Base-by-base conservation (phyloP, 2,329 filamentous ascomycete species). In the Sclerotinia subarctica region DNA sequence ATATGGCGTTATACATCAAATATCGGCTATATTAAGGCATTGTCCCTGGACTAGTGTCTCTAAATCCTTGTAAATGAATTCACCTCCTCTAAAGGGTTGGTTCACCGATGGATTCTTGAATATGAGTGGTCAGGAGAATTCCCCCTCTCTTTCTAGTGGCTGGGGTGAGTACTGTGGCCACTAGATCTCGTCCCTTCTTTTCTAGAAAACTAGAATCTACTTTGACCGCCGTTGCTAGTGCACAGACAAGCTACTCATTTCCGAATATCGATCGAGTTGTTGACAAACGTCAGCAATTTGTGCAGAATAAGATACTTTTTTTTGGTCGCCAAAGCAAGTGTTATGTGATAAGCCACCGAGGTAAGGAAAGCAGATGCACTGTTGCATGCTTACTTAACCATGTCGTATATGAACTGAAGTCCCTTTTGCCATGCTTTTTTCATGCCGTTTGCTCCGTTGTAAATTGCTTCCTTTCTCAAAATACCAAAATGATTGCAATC, bases 401-500 rank as follows among this genome's bases (percentile, higher is more conserved):
- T 17, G 8, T 19, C 60, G 52, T 67, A 67, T 53, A 54, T 19
- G 7, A 26, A 29, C 35, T 62, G 46, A 7, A n/a, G 47, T 54
- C 38, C 57, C 10, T 47, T 47, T 42, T 29, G 26, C 19, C 11
- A 26, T 26, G 13, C 10, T 35, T 42, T 38, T 10, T 54, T 54
- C 5, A n/a, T 35, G 19, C 26, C 13, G 2, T 29, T 44, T 58
- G 46, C 29, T 42, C 17, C 26, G 38, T 26, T 46, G 38, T 49
- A 35, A 47, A 54, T 58, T 63, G 47, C 47, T 53, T 60, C 58
- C 24, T 24, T 49, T 44, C 17, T 60, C 26, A 26, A 54, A 38
- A 54, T 29, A 13, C 32, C 24, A 68, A 68, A 29, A 68, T 68
- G 66, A 42, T 57, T 49, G 29, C 59, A 35, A 32, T 52, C 52